Evolutionary conservation across 192 early-diverging fungal genomes (phyloP).

Genomic region (Coemansia sp.): DNA sequence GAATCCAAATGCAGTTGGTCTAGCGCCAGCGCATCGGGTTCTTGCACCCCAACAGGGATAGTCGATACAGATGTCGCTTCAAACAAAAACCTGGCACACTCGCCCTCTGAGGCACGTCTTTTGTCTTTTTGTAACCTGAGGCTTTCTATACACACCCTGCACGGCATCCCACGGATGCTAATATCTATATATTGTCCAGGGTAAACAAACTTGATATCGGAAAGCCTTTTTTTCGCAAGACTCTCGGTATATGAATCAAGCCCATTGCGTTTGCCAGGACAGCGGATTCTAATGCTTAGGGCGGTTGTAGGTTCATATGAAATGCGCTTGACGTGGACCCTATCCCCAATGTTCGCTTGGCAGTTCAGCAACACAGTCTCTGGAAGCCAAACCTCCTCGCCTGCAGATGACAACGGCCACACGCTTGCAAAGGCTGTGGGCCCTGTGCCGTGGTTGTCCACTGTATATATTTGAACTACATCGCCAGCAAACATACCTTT

Average conservation of each 20-base stretch:
- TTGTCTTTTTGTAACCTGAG: constrained; percentile 3
- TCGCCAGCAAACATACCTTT: constrained; percentile 33
- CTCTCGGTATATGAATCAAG: constrained; percentile 16
- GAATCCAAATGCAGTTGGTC: neutral
- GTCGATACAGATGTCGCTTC: constrained; percentile 5
- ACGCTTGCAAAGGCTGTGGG: constrained; percentile 27
- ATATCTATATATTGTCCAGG: constrained; percentile 35
- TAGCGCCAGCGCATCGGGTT: neutral
- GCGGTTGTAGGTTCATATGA: constrained; percentile 10
- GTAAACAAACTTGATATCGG: constrained; percentile 28
- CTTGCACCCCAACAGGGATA: neutral
- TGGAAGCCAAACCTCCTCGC: constrained; percentile 24
- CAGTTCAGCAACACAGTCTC: constrained; percentile 28
- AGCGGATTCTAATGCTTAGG: constrained; percentile 3
- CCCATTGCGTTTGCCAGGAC: neutral
- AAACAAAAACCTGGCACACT: constrained; percentile 12
- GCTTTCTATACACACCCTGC: constrained; percentile 18
- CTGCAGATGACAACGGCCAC: constrained; percentile 31
- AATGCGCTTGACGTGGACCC: constrained; percentile 21
- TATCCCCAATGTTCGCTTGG: constrained; percentile 36
- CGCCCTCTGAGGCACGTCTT: neutral
- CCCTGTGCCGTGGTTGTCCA: neutral
- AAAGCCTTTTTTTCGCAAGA: constrained; percentile 28
- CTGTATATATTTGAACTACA: constrained; percentile 21
- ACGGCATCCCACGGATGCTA: constrained; percentile 15